Conservation (phyloP, 2,329 filamentous ascomycete genomes). For the Beauveria australis region DNA sequence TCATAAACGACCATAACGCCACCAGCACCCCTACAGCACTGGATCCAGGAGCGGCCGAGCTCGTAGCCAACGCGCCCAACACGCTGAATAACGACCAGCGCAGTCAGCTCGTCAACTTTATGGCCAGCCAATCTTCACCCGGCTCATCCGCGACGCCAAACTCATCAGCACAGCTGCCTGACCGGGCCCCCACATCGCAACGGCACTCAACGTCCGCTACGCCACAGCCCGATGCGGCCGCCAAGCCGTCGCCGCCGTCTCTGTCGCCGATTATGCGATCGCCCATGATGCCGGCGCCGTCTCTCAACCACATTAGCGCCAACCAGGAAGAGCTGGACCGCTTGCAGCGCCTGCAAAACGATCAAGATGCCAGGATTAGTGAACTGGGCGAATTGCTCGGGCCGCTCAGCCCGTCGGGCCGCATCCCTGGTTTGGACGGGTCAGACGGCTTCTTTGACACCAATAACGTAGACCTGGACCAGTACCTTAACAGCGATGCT, state of each 20-base stretch:
- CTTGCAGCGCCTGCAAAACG: constrained; percentile 67
- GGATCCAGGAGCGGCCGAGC: constrained; percentile 39
- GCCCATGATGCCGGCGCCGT: constrained; percentile 35
- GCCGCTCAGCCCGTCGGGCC: constrained; percentile 71
- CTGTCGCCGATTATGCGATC: constrained; percentile 44
- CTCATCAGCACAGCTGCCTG: constrained; percentile 14
- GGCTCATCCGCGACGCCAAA: constrained; percentile 13
- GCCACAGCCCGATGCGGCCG: constrained; percentile 15
- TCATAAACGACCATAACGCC: constrained; percentile 57
- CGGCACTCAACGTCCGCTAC: constrained; percentile 15
- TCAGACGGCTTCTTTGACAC: constrained; percentile 27
- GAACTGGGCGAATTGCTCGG: constrained; percentile 66
- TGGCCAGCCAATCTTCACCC: constrained; percentile 37
- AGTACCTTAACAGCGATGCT: constrained; percentile 40
- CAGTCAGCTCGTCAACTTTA: constrained; percentile 49
- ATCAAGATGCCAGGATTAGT: constrained; percentile 70
- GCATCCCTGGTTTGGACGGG: constrained; percentile 60
- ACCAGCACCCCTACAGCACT: constrained; percentile 40
- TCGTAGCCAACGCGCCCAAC: constrained; percentile 48
- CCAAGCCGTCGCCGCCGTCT: constrained; percentile 25
- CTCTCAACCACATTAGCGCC: constrained; percentile 55
- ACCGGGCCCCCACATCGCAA: constrained; percentile 13
- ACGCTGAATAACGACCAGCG: constrained; percentile 50
- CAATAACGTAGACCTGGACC: constrained; percentile 39
- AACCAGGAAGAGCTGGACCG: constrained; percentile 71